Conservation (phyloP, 495 filamentous ascomycete genomes). For the Annulohypoxylon bovei region DNA sequence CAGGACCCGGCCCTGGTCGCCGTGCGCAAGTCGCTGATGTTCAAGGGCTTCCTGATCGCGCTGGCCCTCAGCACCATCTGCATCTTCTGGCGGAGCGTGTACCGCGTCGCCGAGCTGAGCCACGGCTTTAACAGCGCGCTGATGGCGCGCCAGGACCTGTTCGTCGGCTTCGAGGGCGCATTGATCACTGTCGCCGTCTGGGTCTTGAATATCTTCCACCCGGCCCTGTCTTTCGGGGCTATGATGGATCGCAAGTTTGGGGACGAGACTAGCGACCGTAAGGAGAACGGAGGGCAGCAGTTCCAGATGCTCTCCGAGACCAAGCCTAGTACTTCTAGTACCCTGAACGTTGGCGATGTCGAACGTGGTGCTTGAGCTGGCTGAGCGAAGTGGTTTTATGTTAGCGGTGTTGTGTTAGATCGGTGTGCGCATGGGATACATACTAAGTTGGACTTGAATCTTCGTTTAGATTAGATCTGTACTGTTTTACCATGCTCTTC, state of each 20-base stretch:
- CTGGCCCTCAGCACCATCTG: constrained; percentile 62
- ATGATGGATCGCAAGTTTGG: constrained; percentile 23
- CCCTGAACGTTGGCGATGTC: constrained; percentile 16
- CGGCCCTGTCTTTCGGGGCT: constrained; percentile 60
- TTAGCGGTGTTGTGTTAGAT: not conserved
- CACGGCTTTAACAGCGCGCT: constrained; percentile 68
- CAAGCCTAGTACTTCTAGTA: constrained; percentile 24
- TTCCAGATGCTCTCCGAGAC: constrained; percentile 21
- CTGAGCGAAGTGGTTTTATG: not conserved
- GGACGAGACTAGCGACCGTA: not conserved
- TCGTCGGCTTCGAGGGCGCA: constrained; percentile 77
- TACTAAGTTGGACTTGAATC: not conserved
- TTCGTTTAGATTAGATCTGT: not conserved
- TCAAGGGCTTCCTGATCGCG: constrained; percentile 51
- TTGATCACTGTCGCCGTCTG: constrained; percentile 71
- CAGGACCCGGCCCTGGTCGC: constrained; percentile 31
- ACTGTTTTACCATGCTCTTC: not conserved
- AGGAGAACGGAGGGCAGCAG: not conserved
- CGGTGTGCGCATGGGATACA: not conserved
- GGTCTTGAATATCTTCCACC: constrained; percentile 68
- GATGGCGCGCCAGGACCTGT: constrained; percentile 67
- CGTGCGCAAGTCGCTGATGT: constrained; percentile 46
- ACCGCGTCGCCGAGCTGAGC: constrained; percentile 71
- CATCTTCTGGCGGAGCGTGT: constrained; percentile 71
- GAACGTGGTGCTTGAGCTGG: constrained; percentile 16